Conservation (phyloP, 2,329 filamentous ascomycete species). For the Nigrospora sphaerica region DNA sequence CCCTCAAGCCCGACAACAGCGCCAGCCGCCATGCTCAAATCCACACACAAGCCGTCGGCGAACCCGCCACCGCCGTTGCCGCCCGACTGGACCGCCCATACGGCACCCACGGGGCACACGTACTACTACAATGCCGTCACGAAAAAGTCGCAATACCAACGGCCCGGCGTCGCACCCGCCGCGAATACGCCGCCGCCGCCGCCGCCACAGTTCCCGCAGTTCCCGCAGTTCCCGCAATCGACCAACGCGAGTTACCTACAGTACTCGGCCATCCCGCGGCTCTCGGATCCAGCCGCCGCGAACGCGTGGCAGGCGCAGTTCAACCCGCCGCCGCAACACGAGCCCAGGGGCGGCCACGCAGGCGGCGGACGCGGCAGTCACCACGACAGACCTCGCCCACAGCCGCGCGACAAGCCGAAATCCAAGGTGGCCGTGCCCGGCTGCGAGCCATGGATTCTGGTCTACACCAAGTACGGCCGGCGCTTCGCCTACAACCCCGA, state of each 20-base stretch:
- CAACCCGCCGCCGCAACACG: conserved; percentile 30
- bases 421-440: conserved; percentile 73
- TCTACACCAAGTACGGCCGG: conserved; percentile 85
- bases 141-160: conserved; percentile 80
- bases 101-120: conserved; percentile 74
- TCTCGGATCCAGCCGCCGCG: conserved; percentile 49
- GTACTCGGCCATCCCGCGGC: conserved; percentile 31
- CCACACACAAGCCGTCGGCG: conserved; percentile 60
- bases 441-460: conserved; percentile 79
- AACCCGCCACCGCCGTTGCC: conserved; percentile 53
- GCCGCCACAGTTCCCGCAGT: conserved; percentile 2
- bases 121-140: conserved; percentile 84
- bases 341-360: conserved; percentile 33
- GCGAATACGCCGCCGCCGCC: conserved; percentile 8
- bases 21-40: conserved; percentile 56
- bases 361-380: conserved; percentile 29
- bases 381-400: conserved; percentile 50
- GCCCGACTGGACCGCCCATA: conserved; percentile 88
- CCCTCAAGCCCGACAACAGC: no score
- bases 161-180: conserved; percentile 42
- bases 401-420: conserved; percentile 73
- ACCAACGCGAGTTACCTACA: conserved; percentile 31
- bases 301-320: conserved; percentile 56
- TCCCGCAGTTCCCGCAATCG: conserved; percentile 7
- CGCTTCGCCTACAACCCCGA: conserved; percentile 84